Evolutionary conservation across 2,329 filamentous ascomycete genomes (phyloP), one percentile per base, ranked within the genome.

Genomic region (Colletotrichum brevisporum): DNA sequence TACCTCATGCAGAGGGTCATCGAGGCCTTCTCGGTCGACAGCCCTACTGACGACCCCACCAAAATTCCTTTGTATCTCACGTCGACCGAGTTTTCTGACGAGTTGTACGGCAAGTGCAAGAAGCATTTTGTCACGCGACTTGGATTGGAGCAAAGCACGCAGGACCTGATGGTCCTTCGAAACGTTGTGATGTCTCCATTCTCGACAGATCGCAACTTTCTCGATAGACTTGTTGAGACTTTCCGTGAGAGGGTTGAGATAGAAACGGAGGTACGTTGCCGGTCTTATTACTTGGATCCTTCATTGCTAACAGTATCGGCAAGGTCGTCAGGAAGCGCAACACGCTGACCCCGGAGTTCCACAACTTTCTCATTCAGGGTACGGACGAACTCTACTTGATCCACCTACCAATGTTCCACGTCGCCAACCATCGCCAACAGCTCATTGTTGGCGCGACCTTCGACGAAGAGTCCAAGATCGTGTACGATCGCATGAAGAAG

Each of bases 141-240:
- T 24, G 79, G 79, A 0, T 74, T 84, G 0, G 62, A 75, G 0
- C 63, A 70, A 5, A 78, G 76, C 18, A 54, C 74, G 0, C 76
- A 81, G 12, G 79, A 81, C 54, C 72, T 85, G 2, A 81, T 84
- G 69, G 83, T 85, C 1, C 57, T 86, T 9, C 77, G 82, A 9
- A 86, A 85, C 27, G 84, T 85, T 0, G 81, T 84, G 41, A 86
- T 86, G 83, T 82, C 79, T 5, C 82, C 83, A 0, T 84, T 81
- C 52, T 80, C 82, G 0, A 81, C 80, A 2, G 78, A 80, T 16
- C 75, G 74, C 1, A 77, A 79, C 50, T 84, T 85, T 69, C 78
- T 83, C 45, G 74, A 75, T 13, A 75, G 78, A 2, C 61, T 85
- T 9, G 81, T 80, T 9, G 51, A 66, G 0, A 75, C 76, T 18